Evolutionary conservation across 768 basidiomycete genomes (phyloP).

Genomic region (Suillus brevipes): DNA sequence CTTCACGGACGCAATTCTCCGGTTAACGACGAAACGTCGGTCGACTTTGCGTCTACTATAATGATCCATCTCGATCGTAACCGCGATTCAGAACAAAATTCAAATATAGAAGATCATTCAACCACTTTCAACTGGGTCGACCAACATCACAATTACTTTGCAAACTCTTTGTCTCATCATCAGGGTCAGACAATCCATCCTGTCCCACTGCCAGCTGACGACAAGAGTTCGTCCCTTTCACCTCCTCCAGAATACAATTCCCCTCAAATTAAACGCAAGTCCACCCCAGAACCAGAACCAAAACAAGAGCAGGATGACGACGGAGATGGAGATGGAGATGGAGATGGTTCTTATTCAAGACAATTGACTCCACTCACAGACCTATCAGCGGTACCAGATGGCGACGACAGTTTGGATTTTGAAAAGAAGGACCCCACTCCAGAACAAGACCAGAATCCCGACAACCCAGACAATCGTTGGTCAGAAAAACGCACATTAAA

Average conservation of each 20-base stretch:
- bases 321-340: constrained; percentile 42
- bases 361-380: constrained; percentile 76
- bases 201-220: constrained; percentile 26
- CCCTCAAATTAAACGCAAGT: constrained; percentile 30
- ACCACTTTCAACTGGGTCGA: constrained; percentile 35
- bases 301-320: constrained; percentile 37
- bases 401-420: constrained; percentile 40
- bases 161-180: constrained; percentile 22
- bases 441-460: constrained; percentile 23
- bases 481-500: constrained; percentile 23
- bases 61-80: constrained; percentile 60
- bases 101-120: constrained; percentile 39
- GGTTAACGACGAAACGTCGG: constrained; percentile 5
- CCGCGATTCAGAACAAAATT: constrained; percentile 40
- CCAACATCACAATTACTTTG: constrained; percentile 27
- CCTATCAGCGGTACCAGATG: constrained; percentile 66
- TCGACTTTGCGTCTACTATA: constrained; percentile 7
- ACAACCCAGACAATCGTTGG: constrained; percentile 11
- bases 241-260: constrained; percentile 51
- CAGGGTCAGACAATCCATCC: constrained; percentile 17
- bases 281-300: constrained; percentile 15
- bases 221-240: constrained; percentile 58
- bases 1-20: background rate
- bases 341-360: constrained; percentile 47
- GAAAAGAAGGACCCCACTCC: constrained; percentile 18